Percentiles rank a stretch among this genome's conserved stretches.
These are phyloP conservation scores for Xerocomellus dryophilus DNA, from an alignment of 768 basidiomycete species.

Conservation along the genomic window DNA sequence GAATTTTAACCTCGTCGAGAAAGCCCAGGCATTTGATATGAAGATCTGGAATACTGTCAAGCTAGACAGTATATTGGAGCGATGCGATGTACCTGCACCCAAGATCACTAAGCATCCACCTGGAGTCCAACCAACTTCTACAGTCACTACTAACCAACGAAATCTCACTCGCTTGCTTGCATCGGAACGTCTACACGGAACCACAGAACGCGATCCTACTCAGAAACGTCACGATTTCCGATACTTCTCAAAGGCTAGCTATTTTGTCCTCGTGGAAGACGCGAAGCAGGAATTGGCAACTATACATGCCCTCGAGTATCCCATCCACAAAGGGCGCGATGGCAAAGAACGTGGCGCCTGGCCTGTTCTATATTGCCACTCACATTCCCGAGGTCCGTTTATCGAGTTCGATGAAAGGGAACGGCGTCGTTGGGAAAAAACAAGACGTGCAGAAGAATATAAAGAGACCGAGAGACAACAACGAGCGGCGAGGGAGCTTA, in stretches of 20 bases:
- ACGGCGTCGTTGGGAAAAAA: slow-evolving; percentile 60
- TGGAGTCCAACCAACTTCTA: slow-evolving; percentile 30
- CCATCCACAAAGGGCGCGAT: slow-evolving; percentile 49
- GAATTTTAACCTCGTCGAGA: slow-evolving; percentile 53
- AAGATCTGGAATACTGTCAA: slow-evolving; percentile 85
- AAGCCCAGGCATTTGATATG: slow-evolving; percentile 67
- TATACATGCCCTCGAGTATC: slow-evolving; percentile 81
- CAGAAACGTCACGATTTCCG: slow-evolving; percentile 84
- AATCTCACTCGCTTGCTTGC: slow-evolving; percentile 64
- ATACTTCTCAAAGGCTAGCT: slow-evolving; percentile 75
- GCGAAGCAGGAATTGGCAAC: slow-evolving; percentile 80
- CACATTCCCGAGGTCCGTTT: slow-evolving; percentile 70
- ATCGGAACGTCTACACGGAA: slow-evolving; percentile 81
- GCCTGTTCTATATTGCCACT: slow-evolving; percentile 83
- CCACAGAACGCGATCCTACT: slow-evolving; percentile 85
- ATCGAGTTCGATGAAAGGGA: slow-evolving; percentile 73
- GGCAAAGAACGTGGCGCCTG: slow-evolving; percentile 59
- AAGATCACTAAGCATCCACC: slow-evolving; percentile 27
- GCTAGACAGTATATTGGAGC: slow-evolving; percentile 66
- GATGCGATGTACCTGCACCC: slow-evolving; percentile 48
- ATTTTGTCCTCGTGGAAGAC: slow-evolving; percentile 92
- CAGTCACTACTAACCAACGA: slow-evolving; percentile 37
- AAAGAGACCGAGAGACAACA: slow-evolving; percentile 34
- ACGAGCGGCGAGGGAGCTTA: slow-evolving; percentile 26
- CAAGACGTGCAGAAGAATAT: slow-evolving; percentile 39